A percentile compares a stretch with the other conserved stretches of the same genome.
phyloP scores from a whole-genome alignment of 2,329 filamentous ascomycete genomes.

The Fusarium clavum region DNA sequence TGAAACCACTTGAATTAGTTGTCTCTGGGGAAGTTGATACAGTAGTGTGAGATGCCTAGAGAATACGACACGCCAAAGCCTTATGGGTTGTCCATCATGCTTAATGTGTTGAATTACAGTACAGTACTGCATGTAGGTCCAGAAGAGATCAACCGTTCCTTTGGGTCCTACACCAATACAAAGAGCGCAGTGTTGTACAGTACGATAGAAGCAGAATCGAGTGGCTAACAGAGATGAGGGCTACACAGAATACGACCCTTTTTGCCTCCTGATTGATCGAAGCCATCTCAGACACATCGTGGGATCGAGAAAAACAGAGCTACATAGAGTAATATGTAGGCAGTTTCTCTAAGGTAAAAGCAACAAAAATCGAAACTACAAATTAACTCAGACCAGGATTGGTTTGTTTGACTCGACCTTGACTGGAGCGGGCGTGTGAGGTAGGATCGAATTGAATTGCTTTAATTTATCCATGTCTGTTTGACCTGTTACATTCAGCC shows the following conservation, averaged over 20 bases:
- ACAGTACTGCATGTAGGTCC: not conserved
- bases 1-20: conserved; percentile 25
- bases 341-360: conserved; percentile 33
- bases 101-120: not conserved
- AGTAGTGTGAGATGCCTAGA: not conserved
- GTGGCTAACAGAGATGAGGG: conserved; percentile 12
- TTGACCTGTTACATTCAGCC: conserved; percentile 24
- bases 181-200: not conserved
- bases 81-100: not conserved
- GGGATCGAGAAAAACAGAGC: conserved; percentile 1
- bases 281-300: conserved; percentile 5
- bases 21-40: conserved; percentile 19
- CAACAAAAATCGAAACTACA: conserved; percentile 32
- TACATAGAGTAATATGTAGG: not conserved
- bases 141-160: conserved; percentile 21
- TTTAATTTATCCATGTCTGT: conserved; percentile 17
- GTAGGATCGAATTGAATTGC: not conserved
- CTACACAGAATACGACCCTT: conserved; percentile 10
- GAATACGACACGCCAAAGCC: conserved; percentile 13
- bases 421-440: conserved; percentile 14
- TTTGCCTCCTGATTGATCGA: conserved; percentile 10
- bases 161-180: conserved; percentile 5
- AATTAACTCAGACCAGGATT: conserved; percentile 20
- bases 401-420: conserved; percentile 4
- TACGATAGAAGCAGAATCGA: not conserved